Base-by-base conservation (phyloP, 1,139 yeast species). In the Candida gigantensis region DNA sequence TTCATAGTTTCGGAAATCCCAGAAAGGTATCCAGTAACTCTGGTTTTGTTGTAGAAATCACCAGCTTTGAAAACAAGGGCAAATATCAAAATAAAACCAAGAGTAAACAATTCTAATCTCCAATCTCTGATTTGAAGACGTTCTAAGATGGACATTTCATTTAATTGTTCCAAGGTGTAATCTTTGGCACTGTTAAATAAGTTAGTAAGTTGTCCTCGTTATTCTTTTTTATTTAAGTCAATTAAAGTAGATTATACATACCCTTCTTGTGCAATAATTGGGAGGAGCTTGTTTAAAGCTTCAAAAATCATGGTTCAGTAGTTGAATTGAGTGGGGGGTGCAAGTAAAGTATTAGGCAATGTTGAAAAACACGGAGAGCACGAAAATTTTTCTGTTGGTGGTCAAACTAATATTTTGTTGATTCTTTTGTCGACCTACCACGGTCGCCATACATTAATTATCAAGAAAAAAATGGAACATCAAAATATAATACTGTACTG, bases 41-140 rank as follows among this genome's bases (percentile, higher is more conserved):
- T 67, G 9, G 62, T 52, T 39, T 69, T 62, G 67, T 90, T 90
- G 57, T 72, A 66, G 30, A 53, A 51, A 36, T 77, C 75, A 38
- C 96, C 97, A 37, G 72, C 38, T 50, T 64, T 68, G 69, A 72
- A 81, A 41, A 78, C 52, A 1, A 64, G 35, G 27, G 70, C 61
- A 45, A 80, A 74, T 2, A 55, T 53, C 0, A 61, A 46, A 37
- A 84, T 73, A 40, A 82, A 60, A 6, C 64, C 72, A 18, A 84
- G 28, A 17, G 87, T 77, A 44, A 75, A 52, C 18, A 68, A 32
- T 65, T 92, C 98, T 53, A 84, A 72, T 33, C 69, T 70, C 96
- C 97, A 92, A 58, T 85, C 79, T 58, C 83, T 74, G 34, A 67
- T 53, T 42, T 49, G 40, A 35, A 81, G 45, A 55, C 92, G 75